These are phyloP conservation scores for Zangia roseola DNA, from an alignment of 768 basidiomycete genomes.

Conservation along the genomic window DNA sequence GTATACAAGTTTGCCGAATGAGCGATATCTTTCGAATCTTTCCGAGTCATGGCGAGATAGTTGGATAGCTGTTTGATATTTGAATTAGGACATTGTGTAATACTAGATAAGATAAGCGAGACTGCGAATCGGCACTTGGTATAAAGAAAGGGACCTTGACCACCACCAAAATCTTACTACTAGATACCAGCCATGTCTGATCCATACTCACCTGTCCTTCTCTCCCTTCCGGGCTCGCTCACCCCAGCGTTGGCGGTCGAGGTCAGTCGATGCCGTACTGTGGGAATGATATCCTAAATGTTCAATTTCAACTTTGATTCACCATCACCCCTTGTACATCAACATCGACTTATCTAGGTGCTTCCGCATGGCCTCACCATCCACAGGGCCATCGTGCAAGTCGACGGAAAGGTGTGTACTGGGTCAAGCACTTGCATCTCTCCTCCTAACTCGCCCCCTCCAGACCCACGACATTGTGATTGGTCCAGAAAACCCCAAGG, in stretches of 20 bases:
- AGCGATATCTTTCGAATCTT: not conserved
- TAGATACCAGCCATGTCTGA: constrained; percentile 29
- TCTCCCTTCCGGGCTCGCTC: constrained; percentile 49
- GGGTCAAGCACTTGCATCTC: too few species aligned
- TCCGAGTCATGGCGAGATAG: too few species aligned
- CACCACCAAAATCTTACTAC: not conserved
- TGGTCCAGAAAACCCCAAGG: constrained; percentile 63
- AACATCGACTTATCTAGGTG: constrained; percentile 37
- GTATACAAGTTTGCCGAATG: constrained; percentile 31
- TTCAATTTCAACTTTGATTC: not conserved
- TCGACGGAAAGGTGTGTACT: constrained; percentile 54
- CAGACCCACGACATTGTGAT: constrained; percentile 78
- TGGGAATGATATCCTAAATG: not conserved
- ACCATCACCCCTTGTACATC: too few species aligned
- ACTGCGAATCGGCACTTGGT: not conserved
- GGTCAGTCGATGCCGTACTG: constrained; percentile 35
- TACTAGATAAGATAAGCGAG: constrained; percentile 12
- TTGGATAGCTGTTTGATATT: not conserved
- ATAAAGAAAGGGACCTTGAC: not conserved
- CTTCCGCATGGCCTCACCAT: constrained; percentile 68
- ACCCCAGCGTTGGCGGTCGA: constrained; percentile 63
- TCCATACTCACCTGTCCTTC: constrained; percentile 49
- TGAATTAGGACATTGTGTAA: not conserved
- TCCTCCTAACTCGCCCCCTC: not conserved
- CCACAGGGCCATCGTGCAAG: constrained; percentile 64